These are phyloP conservation scores for Penicillium brevicompactum DNA, from an alignment of 2,329 filamentous ascomycete species.

Conservation along the genomic window DNA sequence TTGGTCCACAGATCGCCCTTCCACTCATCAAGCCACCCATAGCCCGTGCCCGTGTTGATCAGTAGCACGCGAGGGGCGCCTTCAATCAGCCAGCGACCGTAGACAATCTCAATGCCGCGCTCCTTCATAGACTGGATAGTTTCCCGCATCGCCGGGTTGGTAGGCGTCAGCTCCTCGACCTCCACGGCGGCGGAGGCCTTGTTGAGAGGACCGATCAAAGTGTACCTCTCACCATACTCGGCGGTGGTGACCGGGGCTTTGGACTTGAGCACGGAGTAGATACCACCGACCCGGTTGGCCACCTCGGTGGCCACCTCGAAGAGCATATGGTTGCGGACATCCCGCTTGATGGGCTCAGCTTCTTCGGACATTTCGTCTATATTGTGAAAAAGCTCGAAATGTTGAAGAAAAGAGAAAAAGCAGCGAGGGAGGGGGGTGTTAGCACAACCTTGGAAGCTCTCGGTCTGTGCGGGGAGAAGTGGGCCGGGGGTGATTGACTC, in stretches of 20 bases:
- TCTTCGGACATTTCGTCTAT: conserved; percentile 73
- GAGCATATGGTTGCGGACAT: conserved; percentile 93
- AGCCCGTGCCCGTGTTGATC: conserved; percentile 92
- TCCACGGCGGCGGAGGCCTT: conserved; percentile 93
- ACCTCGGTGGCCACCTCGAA: conserved; percentile 98
- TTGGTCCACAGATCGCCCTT: conserved; percentile 93
- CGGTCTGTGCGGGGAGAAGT: conserved; percentile 29
- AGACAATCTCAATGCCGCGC: conserved; percentile 84
- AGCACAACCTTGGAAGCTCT: conserved; percentile 17
- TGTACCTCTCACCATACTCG: conserved; percentile 98
- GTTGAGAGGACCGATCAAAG: conserved; percentile 91
- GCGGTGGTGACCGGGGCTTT: conserved; percentile 97
- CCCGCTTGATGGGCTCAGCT: conserved; percentile 59
- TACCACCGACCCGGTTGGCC: conserved; percentile 95
- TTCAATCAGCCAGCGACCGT: conserved; percentile 97
- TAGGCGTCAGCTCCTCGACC: conserved; percentile 88
- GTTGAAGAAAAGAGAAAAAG: conserved; percentile 8
- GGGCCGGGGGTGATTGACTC: conserved; percentile 5
- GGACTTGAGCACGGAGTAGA: conserved; percentile 98
- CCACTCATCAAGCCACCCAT: conserved; percentile 92
- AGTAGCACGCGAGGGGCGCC: conserved; percentile 90
- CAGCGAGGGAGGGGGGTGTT: conserved; percentile 9
- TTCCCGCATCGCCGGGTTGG: conserved; percentile 72
- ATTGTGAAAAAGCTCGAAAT: conserved; percentile 50
- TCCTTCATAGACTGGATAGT: conserved; percentile 94